Evolutionary conservation across 169 alveolate species (phyloP).

Genomic region (Condylostoma magnum): DNA sequence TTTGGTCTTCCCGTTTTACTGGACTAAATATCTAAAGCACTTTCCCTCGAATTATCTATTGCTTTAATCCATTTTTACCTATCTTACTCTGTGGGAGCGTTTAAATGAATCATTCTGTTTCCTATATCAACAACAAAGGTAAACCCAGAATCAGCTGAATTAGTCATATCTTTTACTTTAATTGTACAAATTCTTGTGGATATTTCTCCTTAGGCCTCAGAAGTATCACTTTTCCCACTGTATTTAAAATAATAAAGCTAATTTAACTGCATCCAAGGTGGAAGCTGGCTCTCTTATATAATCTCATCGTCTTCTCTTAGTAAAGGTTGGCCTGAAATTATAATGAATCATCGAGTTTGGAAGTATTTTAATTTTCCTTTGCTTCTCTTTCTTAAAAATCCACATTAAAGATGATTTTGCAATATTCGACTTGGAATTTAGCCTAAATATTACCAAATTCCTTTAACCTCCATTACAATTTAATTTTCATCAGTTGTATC

Average conservation of each 20-base stretch:
- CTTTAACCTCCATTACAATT: slow-evolving; percentile 29
- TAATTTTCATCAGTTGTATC: background rate
- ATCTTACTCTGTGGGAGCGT: slow-evolving; percentile 58
- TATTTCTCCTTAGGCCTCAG: slow-evolving; percentile 56
- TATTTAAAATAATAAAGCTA: slow-evolving; percentile 58
- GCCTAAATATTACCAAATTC: slow-evolving; percentile 40
- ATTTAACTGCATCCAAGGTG: slow-evolving; percentile 69
- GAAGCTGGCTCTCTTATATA: slow-evolving; percentile 41
- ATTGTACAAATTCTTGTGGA: slow-evolving; percentile 54
- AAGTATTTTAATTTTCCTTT: slow-evolving; percentile 51
- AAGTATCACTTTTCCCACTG: slow-evolving; percentile 43
- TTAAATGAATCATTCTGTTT: slow-evolving; percentile 53
- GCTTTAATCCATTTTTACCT: slow-evolving; percentile 74
- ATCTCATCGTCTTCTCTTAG: slow-evolving; percentile 50
- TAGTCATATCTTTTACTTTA: slow-evolving; percentile 44
- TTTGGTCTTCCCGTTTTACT: slow-evolving; percentile 58
- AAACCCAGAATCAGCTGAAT: slow-evolving; percentile 53
- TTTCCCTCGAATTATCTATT: slow-evolving; percentile 50
- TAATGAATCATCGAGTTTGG: slow-evolving; percentile 70
- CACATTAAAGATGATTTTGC: slow-evolving; percentile 54
- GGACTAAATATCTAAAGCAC: slow-evolving; percentile 54
- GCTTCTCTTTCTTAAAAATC: slow-evolving; percentile 71
- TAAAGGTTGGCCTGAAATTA: slow-evolving; percentile 59
- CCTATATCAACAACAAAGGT: slow-evolving; percentile 67
- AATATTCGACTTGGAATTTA: slow-evolving; percentile 3